A percentile compares a stretch with the other conserved stretches of the same genome.
Evolutionary conservation across 2,329 filamentous ascomycete genomes (phyloP).

Genomic region (Cercospora citrullina): DNA sequence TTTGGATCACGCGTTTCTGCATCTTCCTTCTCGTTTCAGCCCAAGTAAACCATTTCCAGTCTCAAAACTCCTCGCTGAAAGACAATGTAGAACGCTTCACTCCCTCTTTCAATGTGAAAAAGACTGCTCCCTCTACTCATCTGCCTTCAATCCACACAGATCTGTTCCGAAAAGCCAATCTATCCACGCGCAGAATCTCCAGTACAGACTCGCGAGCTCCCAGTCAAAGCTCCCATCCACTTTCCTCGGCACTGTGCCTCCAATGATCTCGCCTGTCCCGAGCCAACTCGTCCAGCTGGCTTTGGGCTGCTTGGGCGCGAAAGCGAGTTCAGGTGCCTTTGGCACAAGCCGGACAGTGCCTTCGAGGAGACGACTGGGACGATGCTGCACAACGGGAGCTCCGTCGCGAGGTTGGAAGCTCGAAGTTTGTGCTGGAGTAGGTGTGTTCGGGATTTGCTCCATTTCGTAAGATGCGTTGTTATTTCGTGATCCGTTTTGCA

Average conservation of each 20-base stretch:
- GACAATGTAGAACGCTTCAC: neutral
- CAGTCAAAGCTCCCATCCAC: conserved; percentile 78
- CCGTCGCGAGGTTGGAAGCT: conserved; percentile 4
- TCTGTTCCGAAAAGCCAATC: conserved; percentile 60
- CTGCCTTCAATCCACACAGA: conserved; percentile 59
- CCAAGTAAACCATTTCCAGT: neutral
- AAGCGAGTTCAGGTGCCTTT: conserved; percentile 44
- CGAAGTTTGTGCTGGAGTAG: conserved; percentile 9
- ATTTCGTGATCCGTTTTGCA: neutral
- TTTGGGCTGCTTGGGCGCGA: conserved; percentile 48
- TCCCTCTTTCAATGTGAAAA: too few species aligned
- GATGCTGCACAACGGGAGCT: conserved; percentile 8
- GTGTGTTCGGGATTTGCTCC: conserved; percentile 3
- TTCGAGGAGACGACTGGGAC: conserved; percentile 10
- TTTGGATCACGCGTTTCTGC: neutral
- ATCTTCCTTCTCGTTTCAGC: neutral
- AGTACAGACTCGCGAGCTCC: conserved; percentile 61
- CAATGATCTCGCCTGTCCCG: conserved; percentile 62
- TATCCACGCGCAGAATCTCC: conserved; percentile 60
- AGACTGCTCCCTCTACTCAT: conserved; percentile 27
- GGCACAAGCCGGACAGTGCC: conserved; percentile 10
- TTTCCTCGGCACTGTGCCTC: conserved; percentile 70
- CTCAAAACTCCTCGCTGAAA: neutral
- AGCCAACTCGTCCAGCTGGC: conserved; percentile 40
- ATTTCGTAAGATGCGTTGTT: neutral